A percentile compares a stretch with the other conserved stretches of the same genome.
Evolutionary conservation across 306 rosid genomes (phyloP).

Genomic region (Ammopiptanthus mongolicus): DNA sequence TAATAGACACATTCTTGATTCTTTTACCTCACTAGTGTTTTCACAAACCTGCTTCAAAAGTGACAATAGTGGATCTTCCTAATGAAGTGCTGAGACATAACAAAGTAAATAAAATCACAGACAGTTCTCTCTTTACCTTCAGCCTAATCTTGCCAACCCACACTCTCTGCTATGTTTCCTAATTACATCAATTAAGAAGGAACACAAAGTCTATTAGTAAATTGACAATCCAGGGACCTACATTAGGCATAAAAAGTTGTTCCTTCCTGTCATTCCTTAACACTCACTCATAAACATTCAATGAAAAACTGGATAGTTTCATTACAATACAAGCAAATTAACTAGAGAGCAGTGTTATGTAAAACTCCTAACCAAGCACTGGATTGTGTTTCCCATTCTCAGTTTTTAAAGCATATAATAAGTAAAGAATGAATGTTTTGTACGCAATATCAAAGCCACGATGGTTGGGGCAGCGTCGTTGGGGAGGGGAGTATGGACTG

Average conservation of each 20-base stretch:
- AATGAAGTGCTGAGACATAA: neutral
- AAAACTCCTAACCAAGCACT: neutral
- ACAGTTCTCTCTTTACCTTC: neutral
- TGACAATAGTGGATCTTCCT: neutral
- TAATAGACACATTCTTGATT: neutral
- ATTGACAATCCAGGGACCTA: neutral
- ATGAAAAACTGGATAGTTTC: neutral
- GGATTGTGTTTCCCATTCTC: neutral
- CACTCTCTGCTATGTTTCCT: neutral
- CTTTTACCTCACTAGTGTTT: neutral
- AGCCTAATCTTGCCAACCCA: neutral
- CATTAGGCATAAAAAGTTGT: neutral
- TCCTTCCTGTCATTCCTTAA: neutral
- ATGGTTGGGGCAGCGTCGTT: neutral
- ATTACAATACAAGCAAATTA: neutral
- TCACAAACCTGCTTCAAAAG: slow-evolving; percentile 1
- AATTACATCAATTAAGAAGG: neutral
- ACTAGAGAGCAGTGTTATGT: neutral
- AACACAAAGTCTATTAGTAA: neutral
- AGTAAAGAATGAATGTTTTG: neutral
- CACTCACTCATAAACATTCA: neutral
- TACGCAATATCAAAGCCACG: neutral
- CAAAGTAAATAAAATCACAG: neutral
- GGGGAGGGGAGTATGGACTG: neutral
- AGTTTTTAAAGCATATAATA: neutral